Percentiles rank a stretch among this genome's conserved stretches.
Conservation (phyloP, 805 yeast genomes). For the Trichomonascus vanleenenianus region DNA sequence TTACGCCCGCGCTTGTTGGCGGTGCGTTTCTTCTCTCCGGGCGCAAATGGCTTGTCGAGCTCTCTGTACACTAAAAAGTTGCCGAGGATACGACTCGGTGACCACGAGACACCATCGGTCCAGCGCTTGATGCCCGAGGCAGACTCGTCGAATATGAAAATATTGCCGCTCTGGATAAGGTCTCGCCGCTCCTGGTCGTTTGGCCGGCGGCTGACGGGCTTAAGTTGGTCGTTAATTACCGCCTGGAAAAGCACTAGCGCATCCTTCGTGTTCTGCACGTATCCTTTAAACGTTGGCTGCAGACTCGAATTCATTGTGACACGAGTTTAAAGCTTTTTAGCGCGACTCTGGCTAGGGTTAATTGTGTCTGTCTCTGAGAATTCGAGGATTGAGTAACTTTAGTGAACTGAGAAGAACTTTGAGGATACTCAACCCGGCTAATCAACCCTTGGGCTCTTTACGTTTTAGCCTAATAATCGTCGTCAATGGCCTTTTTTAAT, state of each 20-base stretch:
- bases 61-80: conserved; percentile 80
- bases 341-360: not conserved
- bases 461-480: too few relatives aligned
- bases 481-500: too few relatives aligned
- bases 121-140: conserved; percentile 80
- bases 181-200: conserved; percentile 64
- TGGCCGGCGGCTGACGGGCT: conserved; percentile 68
- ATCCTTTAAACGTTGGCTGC: conserved; percentile 63
- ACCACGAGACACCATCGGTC: conserved; percentile 97
- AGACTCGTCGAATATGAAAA: conserved; percentile 81
- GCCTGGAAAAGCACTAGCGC: conserved; percentile 78
- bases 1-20: conserved; percentile 2
- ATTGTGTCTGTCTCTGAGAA: too few relatives aligned
- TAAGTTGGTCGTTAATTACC: conserved; percentile 52
- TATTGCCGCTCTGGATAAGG: conserved; percentile 66
- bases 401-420: too few relatives aligned
- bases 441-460: too few relatives aligned
- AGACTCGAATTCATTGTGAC: conserved; percentile 9
- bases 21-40: conserved; percentile 36
- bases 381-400: too few relatives aligned
- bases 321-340: conserved; percentile 6
- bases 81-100: conserved; percentile 82
- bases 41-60: conserved; percentile 38
- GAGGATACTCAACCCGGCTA: too few relatives aligned
- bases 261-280: conserved; percentile 73